Evolutionary conservation across 192 early-diverging fungal species (phyloP).

Genomic region (Linnemannia hyalina): DNA sequence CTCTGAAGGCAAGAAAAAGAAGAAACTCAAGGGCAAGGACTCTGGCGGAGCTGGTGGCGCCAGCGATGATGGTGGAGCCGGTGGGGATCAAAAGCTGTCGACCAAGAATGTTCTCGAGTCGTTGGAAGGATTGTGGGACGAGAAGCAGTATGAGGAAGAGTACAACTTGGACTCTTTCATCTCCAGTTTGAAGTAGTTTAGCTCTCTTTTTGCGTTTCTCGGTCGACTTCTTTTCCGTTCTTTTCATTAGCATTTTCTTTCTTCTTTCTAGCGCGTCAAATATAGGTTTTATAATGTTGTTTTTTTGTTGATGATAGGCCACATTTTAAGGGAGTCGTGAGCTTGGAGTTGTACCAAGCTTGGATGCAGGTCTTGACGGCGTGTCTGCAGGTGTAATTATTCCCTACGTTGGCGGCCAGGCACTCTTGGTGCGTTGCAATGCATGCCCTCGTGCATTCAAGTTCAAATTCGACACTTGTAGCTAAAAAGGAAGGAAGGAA

Average conservation of each 20-base stretch:
- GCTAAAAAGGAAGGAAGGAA: no score
- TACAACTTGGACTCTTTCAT: slow-evolving; percentile 88
- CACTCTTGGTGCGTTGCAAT: no score
- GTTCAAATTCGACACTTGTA: no score
- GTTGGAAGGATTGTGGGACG: slow-evolving; percentile 91
- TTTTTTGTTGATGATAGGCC: no score
- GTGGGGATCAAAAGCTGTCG: slow-evolving; percentile 68
- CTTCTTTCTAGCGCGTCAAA: not conserved
- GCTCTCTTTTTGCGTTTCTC: not conserved
- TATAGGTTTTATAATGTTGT: not conserved
- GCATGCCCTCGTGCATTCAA: no score
- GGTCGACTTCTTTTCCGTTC: not conserved
- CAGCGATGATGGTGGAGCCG: slow-evolving; percentile 21
- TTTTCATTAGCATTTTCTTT: not conserved
- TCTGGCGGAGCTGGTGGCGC: slow-evolving; percentile 5
- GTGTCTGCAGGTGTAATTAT: no score
- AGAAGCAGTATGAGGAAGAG: slow-evolving; percentile 89
- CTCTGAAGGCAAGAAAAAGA: slow-evolving; percentile 49
- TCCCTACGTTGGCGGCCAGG: no score
- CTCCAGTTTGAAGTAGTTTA: slow-evolving; percentile 41
- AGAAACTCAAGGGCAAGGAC: slow-evolving; percentile 33
- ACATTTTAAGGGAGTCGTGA: no score
- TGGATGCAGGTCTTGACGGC: no score
- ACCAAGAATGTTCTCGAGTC: slow-evolving; percentile 80
- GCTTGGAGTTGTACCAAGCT: not conserved